Evolutionary conservation across 2,329 filamentous ascomycete species (phyloP).

Genomic region (Aureobasidium lini): DNA sequence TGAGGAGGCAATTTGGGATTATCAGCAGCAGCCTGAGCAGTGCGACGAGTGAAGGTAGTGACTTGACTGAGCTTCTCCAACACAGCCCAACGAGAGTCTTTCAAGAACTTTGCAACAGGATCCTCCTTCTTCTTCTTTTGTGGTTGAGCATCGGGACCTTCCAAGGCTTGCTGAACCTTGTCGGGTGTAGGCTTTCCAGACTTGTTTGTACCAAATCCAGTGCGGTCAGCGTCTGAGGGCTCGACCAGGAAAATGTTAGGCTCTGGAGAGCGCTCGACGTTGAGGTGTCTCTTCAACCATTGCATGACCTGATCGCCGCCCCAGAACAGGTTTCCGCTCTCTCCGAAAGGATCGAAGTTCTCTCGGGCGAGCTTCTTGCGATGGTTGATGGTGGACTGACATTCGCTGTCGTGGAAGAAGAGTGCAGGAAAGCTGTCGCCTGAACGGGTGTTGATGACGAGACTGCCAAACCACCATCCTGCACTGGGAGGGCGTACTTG

Average conservation of each 20-base stretch:
- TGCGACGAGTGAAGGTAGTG: conserved; percentile 87
- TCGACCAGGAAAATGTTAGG: conserved; percentile 88
- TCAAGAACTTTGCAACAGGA: conserved; percentile 84
- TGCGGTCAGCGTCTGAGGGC: conserved; percentile 73
- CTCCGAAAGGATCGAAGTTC: conserved; percentile 73
- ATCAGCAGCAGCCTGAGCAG: conserved; percentile 84
- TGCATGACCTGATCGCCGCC: conserved; percentile 90
- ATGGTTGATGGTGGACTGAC: conserved; percentile 88
- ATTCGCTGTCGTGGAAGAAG: conserved; percentile 97
- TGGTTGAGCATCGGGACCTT: conserved; percentile 32
- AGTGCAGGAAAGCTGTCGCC: conserved; percentile 92
- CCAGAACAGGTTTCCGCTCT: conserved; percentile 86
- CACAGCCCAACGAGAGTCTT: conserved; percentile 92
- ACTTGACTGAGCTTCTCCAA: conserved; percentile 96
- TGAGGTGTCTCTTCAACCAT: conserved; percentile 80
- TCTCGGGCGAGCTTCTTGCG: conserved; percentile 79
- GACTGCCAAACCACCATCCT: conserved; percentile 96
- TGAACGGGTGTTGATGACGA: conserved; percentile 83
- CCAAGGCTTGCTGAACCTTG: conserved; percentile 36
- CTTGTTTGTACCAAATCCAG: conserved; percentile 59
- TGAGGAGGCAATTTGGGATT: conserved; percentile 88
- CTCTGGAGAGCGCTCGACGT: conserved; percentile 76
- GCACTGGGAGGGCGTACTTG: conserved; percentile 84
- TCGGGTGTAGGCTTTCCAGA: conserved; percentile 43
- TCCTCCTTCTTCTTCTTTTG: conserved; percentile 51